phyloP scores from a whole-genome alignment of 2,329 filamentous ascomycete genomes.

The Dactylellina haptotyla region DNA sequence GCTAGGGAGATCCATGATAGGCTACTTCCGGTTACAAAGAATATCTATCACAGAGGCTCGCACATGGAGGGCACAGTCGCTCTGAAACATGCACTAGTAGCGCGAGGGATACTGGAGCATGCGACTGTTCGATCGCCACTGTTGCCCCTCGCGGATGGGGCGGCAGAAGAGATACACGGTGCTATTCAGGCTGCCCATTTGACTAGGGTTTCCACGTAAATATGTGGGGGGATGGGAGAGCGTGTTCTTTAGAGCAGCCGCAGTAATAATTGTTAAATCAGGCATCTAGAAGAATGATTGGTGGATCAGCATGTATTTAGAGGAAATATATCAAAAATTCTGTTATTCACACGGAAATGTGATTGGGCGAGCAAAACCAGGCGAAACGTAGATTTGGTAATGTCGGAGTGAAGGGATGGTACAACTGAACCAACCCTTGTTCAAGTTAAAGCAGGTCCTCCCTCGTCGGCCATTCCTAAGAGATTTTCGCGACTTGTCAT shows the following conservation, averaged over 20 bases:
- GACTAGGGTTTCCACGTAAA: constrained; percentile 7
- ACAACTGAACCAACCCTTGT: too few relatives aligned
- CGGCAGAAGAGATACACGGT: constrained; percentile 63
- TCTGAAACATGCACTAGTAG: constrained; percentile 67
- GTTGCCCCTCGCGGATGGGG: constrained; percentile 63
- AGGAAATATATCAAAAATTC: too few relatives aligned
- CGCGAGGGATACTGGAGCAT: constrained; percentile 65
- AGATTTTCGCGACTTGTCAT: constrained; percentile 41
- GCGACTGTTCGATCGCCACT: constrained; percentile 66
- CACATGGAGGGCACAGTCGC: constrained; percentile 69
- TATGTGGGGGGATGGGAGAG: not conserved
- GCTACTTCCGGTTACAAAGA: constrained; percentile 66
- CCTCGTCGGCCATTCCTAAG: not conserved
- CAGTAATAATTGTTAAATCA: too few relatives aligned
- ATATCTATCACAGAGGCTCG: constrained; percentile 68
- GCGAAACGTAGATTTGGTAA: too few relatives aligned
- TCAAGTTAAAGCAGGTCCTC: too few relatives aligned
- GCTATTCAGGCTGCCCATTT: constrained; percentile 61
- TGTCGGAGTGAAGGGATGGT: too few relatives aligned
- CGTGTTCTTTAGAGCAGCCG: not conserved
- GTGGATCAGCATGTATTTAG: too few relatives aligned
- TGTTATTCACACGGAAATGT: too few relatives aligned
- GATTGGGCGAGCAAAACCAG: too few relatives aligned
- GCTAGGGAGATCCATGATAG: constrained; percentile 66
- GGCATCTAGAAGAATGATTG: too few relatives aligned